These are phyloP conservation scores for Suhomyces panamericanus DNA, from an alignment of 1,139 yeast genomes.

Conservation along the genomic window DNA sequence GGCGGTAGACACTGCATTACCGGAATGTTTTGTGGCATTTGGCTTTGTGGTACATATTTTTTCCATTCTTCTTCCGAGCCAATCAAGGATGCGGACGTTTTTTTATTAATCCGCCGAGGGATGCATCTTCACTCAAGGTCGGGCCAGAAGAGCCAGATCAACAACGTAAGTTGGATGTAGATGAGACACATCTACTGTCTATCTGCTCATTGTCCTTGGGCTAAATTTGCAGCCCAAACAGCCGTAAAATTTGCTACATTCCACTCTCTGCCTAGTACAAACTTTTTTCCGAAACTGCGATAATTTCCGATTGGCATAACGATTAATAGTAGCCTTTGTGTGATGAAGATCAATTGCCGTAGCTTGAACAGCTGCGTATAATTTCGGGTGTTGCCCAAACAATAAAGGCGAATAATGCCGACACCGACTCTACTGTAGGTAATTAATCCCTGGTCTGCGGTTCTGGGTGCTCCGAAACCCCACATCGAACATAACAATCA, in stretches of 20 bases:
- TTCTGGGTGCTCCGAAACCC: not conserved
- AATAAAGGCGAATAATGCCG: not conserved
- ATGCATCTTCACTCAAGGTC: not conserved
- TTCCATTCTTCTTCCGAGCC: not conserved
- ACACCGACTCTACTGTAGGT: not conserved
- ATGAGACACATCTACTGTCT: too few relatives aligned
- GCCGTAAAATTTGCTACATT: not conserved
- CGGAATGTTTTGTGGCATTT: not conserved
- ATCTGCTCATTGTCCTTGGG: too few relatives aligned
- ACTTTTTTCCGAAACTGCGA: too few relatives aligned
- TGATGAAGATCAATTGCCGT: too few relatives aligned
- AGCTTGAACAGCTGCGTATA: too few relatives aligned
- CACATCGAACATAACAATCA: not conserved
- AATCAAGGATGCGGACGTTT: not conserved
- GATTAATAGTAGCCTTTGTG: too few relatives aligned
- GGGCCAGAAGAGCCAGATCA: not conserved
- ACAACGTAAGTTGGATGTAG: too few relatives aligned
- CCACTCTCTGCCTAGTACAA: too few relatives aligned
- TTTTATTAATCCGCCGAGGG: constrained; percentile 2
- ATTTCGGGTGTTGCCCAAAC: too few relatives aligned
- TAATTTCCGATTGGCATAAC: too few relatives aligned
- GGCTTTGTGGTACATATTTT: not conserved
- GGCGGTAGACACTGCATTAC: not conserved
- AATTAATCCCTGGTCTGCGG: not conserved
- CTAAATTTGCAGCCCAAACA: too few relatives aligned